Base-by-base conservation (phyloP, 73 alveolate species). In the Paramecium caudatum region DNA sequence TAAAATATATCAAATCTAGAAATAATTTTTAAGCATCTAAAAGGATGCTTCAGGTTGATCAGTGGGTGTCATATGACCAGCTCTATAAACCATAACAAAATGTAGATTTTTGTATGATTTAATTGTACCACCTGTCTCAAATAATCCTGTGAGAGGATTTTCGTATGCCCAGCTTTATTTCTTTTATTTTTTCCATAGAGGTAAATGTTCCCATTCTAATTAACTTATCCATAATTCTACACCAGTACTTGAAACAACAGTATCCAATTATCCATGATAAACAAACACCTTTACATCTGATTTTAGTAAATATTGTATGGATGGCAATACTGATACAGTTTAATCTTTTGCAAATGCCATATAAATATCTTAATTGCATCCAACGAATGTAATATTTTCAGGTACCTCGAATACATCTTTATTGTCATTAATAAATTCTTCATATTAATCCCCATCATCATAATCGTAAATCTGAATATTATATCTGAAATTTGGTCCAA, bases 31-130 rank as follows among this genome's bases (percentile, higher is more conserved):
- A 21, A 95, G 46, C 95, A 96, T 93, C 55, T 27, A 46, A 65
- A 94, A 93, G 2, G 98, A 97, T 74, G 55, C 82, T 88, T 46
- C 90, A 50, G 98, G 97, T 41, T 95, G 90, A 93, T 96, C 99
- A 87, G 94, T 96, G 13, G 99, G 98, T 37, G 95, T 97, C 99
- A 95, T 95, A 82, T 96, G 99, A 16, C 99, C 99, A 32, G 98
- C 99, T 13, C 82, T 88, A 33, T 92, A 90, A 61, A 94, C 94
- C 74, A 90, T 88, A 30, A 85, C 91, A 69, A 34, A 84, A 37
- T 50, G 62, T 27, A 84, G 17, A 13, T 84, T 15, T 17, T 47
- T 46, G 33, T 45, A 43, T 39, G 62, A 19, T 43, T 74, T 74
- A 0, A 74, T 74, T 3, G 62, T 74, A 21, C 88, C 88, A 19